Percentiles rank a stretch among this genome's conserved stretches.
Conservation (phyloP, 2,329 filamentous ascomycete species). For the Penicillium sp. region DNA sequence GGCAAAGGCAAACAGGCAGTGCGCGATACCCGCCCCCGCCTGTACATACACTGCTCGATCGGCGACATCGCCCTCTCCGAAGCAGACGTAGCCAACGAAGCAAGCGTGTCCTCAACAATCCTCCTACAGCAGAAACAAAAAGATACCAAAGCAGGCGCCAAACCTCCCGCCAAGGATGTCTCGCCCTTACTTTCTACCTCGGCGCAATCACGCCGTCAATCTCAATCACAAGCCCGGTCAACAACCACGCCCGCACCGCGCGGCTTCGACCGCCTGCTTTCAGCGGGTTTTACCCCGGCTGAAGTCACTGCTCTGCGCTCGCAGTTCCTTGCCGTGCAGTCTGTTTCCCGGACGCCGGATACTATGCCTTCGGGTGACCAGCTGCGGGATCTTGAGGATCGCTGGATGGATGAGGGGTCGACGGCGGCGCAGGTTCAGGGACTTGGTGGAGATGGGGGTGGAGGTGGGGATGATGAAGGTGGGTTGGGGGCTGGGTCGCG, state of each 20-base stretch:
- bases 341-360: constrained; percentile 79
- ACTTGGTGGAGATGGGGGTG: constrained; percentile 41
- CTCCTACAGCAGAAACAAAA: constrained; percentile 21
- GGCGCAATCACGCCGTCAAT: neutral
- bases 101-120: constrained; percentile 36
- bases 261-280: constrained; percentile 84
- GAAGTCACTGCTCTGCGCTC: constrained; percentile 83
- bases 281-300: constrained; percentile 74
- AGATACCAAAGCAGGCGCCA: neutral
- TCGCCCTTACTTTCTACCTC: constrained; percentile 8
- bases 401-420: constrained; percentile 74
- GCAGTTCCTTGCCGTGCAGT: constrained; percentile 84
- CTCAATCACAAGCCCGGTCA: constrained; percentile 7
- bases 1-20: constrained; percentile 68
- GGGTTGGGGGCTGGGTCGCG: constrained; percentile 41
- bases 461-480: constrained; percentile 40
- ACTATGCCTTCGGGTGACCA: constrained; percentile 78
- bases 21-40: constrained; percentile 53
- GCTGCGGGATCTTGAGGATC: constrained; percentile 77
- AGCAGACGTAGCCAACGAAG: constrained; percentile 69
- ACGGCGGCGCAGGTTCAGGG: constrained; percentile 38
- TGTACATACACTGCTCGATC: constrained; percentile 93
- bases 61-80: constrained; percentile 69
- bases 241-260: constrained; percentile 56
- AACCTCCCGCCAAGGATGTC: neutral